Evolutionary conservation across 2,329 filamentous ascomycete species (phyloP).

Genomic region (Colletotrichum paranaense): DNA sequence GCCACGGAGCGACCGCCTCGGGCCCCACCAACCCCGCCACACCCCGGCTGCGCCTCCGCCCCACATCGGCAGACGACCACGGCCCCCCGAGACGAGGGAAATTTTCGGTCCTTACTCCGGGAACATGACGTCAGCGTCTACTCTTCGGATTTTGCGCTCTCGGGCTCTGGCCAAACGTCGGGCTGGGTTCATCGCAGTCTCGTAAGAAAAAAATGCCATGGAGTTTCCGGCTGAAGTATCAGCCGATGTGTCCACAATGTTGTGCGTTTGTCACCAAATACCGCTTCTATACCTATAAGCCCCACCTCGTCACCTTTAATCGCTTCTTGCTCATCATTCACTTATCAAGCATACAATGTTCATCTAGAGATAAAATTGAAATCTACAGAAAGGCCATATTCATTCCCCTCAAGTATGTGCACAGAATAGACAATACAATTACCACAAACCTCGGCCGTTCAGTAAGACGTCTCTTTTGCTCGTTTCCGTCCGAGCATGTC

Average conservation of each 20-base stretch:
- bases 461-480: neutral
- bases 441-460: constrained; percentile 30
- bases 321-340: neutral
- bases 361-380: neutral
- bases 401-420: constrained; percentile 2
- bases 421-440: constrained; percentile 32
- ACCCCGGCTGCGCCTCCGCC: neutral
- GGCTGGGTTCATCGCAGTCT: neutral
- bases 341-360: neutral
- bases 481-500: constrained; percentile 15
- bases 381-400: neutral
- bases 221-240: neutral
- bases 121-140: neutral
- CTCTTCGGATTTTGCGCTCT: neutral
- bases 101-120: neutral
- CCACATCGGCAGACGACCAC: neutral
- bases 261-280: neutral
- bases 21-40: no score
- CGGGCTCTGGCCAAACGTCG: neutral
- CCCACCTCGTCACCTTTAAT: neutral
- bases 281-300: neutral
- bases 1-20: neutral
- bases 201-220: neutral
- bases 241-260: neutral
- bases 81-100: no score